phyloP scores from a whole-genome alignment of 352 stramenopile species.

The Phytophthora litchii region DNA sequence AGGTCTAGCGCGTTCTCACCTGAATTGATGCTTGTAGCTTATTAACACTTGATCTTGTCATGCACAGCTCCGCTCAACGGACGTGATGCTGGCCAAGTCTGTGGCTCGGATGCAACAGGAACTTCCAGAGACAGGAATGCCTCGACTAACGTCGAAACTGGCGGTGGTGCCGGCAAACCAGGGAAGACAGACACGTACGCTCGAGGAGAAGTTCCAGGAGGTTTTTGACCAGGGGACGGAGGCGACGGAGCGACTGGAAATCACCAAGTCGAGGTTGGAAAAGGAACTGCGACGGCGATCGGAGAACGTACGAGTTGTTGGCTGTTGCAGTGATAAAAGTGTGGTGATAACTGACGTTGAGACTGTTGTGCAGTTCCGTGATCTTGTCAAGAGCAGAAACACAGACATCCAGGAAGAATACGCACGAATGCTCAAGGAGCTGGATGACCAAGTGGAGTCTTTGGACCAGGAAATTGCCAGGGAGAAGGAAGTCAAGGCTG shows the following conservation, averaged over 20 bases:
- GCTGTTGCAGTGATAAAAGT: background rate
- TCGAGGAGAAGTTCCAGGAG: slow-evolving; percentile 63
- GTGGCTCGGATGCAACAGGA: slow-evolving; percentile 46
- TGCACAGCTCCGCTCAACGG: slow-evolving; percentile 57
- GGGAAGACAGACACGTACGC: slow-evolving; percentile 33
- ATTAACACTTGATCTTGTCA: background rate
- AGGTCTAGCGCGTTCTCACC: slow-evolving; percentile 32
- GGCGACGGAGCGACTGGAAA: slow-evolving; percentile 65
- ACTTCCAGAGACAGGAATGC: slow-evolving; percentile 52
- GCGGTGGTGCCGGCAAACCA: slow-evolving; percentile 54
- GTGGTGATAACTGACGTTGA: background rate
- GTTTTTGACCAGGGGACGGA: slow-evolving; percentile 59
- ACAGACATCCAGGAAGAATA: slow-evolving; percentile 80
- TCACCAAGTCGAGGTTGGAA: slow-evolving; percentile 66
- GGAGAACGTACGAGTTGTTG: slow-evolving; percentile 30
- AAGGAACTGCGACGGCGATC: slow-evolving; percentile 68
- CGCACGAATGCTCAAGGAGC: slow-evolving; percentile 70
- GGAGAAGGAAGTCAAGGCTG: slow-evolving; percentile 31
- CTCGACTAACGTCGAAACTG: slow-evolving; percentile 63
- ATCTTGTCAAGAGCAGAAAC: slow-evolving; percentile 72
- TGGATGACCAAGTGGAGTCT: slow-evolving; percentile 65
- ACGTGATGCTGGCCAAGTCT: slow-evolving; percentile 51
- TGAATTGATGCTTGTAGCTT: background rate
- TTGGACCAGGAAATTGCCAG: slow-evolving; percentile 60
- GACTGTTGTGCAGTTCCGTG: slow-evolving; percentile 48